Base-by-base conservation (phyloP, 139 green algal species). In the Astrephomene gubernaculifera region DNA sequence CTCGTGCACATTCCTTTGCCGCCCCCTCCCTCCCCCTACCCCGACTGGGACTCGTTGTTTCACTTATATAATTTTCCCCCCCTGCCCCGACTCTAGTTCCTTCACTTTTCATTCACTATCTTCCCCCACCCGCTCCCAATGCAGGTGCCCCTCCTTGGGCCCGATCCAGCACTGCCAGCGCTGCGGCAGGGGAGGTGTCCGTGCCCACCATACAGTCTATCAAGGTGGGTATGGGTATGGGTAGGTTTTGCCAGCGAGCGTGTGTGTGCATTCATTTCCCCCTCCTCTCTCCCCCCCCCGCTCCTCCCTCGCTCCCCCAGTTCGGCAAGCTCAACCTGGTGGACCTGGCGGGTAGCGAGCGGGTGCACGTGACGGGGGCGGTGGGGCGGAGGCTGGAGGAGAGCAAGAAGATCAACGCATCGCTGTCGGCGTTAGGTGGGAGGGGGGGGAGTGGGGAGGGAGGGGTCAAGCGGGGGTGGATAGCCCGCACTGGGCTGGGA, bases 261-360 rank as follows among this genome's bases (percentile, higher is more conserved):
- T 57, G 49, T 57, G 17, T 12, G 49, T 57, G 49, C 49, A 17
- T 69, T 17, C 61, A 38, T 41, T 8, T n/a, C 61, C 29, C 6
- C 29, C 43, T 60, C 43, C 72, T 14, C 4, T 19, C 19, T 45
- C 4, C 49, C 75, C 75, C 35, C 39, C 17, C 54, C 21, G 2
- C 45, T 7, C 19, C 33, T 81, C 21, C 25, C 35, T 63, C 29
- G 19, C 80, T 25, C 35, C 24, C 91, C 22, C 89, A 95, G 84
- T 96, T 99, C 33, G 97, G 97, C 71, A 99, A 99, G 92, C 92
- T 99, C 2, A 99, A 99, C 90, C 94, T 99, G 82, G 97, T 99
- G 45, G 97, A 99, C 88, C 89, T 99, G 83, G 97, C 97, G 25
- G 97, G 97, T 41, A 95, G 87, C 64, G 97, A 99, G 95, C 93